Percentiles rank a stretch among this genome's conserved stretches.
Conservation (phyloP, 768 basidiomycete genomes). For the Rhizopogon salebrosus region DNA sequence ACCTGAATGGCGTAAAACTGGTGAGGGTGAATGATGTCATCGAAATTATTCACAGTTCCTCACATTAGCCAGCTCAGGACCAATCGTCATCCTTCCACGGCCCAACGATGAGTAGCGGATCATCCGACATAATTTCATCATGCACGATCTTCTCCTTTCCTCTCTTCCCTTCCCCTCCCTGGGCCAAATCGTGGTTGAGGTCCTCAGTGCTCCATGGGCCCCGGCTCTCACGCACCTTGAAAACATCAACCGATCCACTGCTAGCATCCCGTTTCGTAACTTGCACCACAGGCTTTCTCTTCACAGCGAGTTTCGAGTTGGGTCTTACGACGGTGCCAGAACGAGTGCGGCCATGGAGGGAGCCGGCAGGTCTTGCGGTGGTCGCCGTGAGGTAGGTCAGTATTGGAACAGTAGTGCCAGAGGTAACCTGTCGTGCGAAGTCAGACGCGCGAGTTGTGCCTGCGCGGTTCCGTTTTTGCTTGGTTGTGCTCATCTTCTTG, state of each 20-base stretch:
- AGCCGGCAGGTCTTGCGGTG: not conserved
- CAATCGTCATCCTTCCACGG: slow-evolving; percentile 6
- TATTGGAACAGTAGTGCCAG: slow-evolving; percentile 6
- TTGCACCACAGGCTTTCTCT: not conserved
- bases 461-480: slow-evolving; percentile 35
- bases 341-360: slow-evolving; percentile 32
- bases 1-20: not conserved
- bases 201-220: slow-evolving; percentile 15
- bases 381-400: not conserved
- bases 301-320: slow-evolving; percentile 17
- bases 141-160: not conserved
- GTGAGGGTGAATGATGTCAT: not conserved
- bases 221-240: slow-evolving; percentile 2
- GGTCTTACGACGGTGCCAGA: slow-evolving; percentile 43
- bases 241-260: slow-evolving; percentile 16
- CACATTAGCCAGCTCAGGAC: slow-evolving; percentile 6
- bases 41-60: not conserved
- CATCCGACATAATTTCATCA: slow-evolving; percentile 13
- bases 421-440: slow-evolving; percentile 17
- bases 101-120: slow-evolving; percentile 23
- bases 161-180: not conserved
- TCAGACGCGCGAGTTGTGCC: slow-evolving; percentile 51
- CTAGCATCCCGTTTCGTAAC: not conserved
- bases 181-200: slow-evolving; percentile 12
- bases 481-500: slow-evolving; percentile 7